phyloP scores from a whole-genome alignment of 176 grass and related monocot species.

The Alloteropsis semialata region DNA sequence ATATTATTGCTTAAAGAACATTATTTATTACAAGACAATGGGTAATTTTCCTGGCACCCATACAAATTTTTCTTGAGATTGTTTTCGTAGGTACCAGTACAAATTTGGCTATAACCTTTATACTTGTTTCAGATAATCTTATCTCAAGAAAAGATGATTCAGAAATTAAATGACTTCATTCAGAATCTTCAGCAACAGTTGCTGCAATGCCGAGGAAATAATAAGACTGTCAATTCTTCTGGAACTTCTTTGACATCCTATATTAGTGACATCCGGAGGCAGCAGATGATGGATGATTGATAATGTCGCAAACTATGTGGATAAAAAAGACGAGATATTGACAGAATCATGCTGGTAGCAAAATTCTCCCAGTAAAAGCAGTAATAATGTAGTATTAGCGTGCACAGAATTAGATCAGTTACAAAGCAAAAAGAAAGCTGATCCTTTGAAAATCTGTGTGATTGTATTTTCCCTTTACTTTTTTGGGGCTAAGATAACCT shows the following conservation, averaged over 20 bases:
- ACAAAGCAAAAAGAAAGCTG: not conserved
- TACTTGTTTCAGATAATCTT: slow-evolving; percentile 65
- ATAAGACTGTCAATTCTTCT: slow-evolving; percentile 38
- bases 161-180: slow-evolving; percentile 60
- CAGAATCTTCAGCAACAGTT: slow-evolving; percentile 73
- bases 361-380: slow-evolving; percentile 22
- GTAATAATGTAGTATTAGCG: slow-evolving; percentile 25
- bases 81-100: not conserved
- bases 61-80: not conserved
- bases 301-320: not conserved
- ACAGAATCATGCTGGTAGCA: not conserved
- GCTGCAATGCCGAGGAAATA: slow-evolving; percentile 60
- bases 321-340: not conserved
- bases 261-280: slow-evolving; percentile 59
- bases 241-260: slow-evolving; percentile 43
- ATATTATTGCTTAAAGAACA: not conserved
- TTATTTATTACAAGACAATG: not conserved
- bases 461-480: not conserved
- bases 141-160: slow-evolving; percentile 93
- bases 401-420: slow-evolving; percentile 17
- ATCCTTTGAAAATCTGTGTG: not conserved
- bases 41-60: not conserved
- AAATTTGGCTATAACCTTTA: slow-evolving; percentile 9
- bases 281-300: slow-evolving; percentile 64
- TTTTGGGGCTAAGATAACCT: not conserved